phyloP scores from a whole-genome alignment of 768 basidiomycete species.

The Lactarius vividus region DNA sequence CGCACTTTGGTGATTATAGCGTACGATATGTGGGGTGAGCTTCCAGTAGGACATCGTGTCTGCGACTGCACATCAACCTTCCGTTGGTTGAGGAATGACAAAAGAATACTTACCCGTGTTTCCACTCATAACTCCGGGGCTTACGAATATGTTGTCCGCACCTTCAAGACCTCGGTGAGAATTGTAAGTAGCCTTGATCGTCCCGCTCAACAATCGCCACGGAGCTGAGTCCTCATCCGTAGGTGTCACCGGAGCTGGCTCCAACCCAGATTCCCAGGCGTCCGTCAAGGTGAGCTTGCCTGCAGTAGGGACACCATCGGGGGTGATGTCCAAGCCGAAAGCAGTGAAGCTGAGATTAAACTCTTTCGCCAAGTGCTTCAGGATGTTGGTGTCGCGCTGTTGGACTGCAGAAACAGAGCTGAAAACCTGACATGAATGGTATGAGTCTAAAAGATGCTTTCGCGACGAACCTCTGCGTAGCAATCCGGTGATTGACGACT shows the following conservation, averaged over 20 bases:
- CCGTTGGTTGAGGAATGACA: not conserved
- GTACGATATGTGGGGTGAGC: constrained; percentile 47
- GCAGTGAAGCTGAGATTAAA: constrained; percentile 43
- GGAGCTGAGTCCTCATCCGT: constrained; percentile 36
- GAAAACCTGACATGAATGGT: constrained; percentile 17
- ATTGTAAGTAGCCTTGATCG: constrained; percentile 39
- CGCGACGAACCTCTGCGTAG: constrained; percentile 29
- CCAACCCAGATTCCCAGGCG: constrained; percentile 35
- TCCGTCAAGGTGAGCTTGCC: constrained; percentile 36
- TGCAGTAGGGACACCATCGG: constrained; percentile 19
- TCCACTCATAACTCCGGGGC: constrained; percentile 38
- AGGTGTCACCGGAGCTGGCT: constrained; percentile 44
- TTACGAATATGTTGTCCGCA: constrained; percentile 34
- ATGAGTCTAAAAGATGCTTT: constrained; percentile 8
- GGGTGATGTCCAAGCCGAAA: constrained; percentile 37
- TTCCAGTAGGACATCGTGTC: constrained; percentile 48
- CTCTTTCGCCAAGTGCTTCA: constrained; percentile 32
- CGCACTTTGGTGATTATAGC: constrained; percentile 37
- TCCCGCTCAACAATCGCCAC: constrained; percentile 43
- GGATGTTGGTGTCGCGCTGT: constrained; percentile 32
- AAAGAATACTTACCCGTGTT: constrained; percentile 34
- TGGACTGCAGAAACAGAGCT: constrained; percentile 35
- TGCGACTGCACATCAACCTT: constrained; percentile 18
- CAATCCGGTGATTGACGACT: constrained; percentile 32
- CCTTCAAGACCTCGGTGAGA: constrained; percentile 32